Percentiles rank a stretch among this genome's conserved stretches.
phyloP scores from a whole-genome alignment of 2,329 filamentous ascomycete species.

The Colletotrichum euphorbiae region DNA sequence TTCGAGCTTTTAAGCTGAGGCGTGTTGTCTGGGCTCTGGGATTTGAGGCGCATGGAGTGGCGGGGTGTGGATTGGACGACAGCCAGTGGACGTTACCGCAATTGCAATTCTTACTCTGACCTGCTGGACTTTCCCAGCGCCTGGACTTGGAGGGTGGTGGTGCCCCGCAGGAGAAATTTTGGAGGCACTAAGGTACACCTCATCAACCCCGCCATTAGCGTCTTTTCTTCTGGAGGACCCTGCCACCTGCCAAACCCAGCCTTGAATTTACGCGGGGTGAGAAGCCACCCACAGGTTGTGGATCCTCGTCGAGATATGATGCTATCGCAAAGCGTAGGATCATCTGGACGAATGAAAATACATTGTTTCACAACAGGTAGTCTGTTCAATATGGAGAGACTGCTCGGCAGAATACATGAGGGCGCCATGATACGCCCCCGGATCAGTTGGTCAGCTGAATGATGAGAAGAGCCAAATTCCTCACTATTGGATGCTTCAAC shows the following conservation, averaged over 20 bases:
- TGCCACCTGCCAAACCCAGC: neutral
- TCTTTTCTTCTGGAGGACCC: slow-evolving; percentile 18
- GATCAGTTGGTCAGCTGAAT: too few species aligned
- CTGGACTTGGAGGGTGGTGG: slow-evolving; percentile 20
- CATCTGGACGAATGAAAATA: too few species aligned
- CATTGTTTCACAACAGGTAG: too few species aligned
- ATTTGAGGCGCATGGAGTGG: slow-evolving; percentile 16
- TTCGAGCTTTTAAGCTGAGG: slow-evolving; percentile 14
- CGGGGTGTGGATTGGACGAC: slow-evolving; percentile 26
- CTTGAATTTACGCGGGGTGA: too few species aligned
- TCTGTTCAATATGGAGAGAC: too few species aligned
- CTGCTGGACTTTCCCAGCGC: slow-evolving; percentile 29
- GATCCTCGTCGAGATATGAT: too few species aligned
- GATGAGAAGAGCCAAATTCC: too few species aligned
- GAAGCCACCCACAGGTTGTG: too few species aligned
- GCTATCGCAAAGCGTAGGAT: too few species aligned
- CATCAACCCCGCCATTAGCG: slow-evolving; percentile 38
- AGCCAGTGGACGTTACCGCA: slow-evolving; percentile 29
- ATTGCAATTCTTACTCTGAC: slow-evolving; percentile 35
- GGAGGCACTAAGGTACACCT: slow-evolving; percentile 34
- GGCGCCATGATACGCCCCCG: too few species aligned
- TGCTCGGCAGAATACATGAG: too few species aligned
- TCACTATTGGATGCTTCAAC: too few species aligned
- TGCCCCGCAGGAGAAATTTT: slow-evolving; percentile 38
- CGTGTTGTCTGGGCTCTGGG: slow-evolving; percentile 4